phyloP scores from a whole-genome alignment of 768 basidiomycete genomes.

The Phanerochaete sordida region DNA sequence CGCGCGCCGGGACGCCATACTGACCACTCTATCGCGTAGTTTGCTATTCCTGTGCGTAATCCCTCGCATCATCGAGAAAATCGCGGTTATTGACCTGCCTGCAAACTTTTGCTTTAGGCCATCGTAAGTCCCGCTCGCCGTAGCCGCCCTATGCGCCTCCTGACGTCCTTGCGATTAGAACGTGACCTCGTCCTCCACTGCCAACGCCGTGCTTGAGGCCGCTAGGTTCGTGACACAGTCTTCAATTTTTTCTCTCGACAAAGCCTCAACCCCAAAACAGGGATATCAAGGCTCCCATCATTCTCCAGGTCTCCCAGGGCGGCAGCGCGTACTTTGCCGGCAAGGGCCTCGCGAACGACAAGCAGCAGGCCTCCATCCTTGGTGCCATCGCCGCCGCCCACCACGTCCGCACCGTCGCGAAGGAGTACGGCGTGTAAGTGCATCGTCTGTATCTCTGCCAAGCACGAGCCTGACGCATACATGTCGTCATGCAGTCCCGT shows the following conservation, averaged over 20 bases:
- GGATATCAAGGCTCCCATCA: constrained; percentile 96
- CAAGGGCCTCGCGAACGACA: constrained; percentile 92
- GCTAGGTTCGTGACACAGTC: constrained; percentile 56
- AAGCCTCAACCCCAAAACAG: constrained; percentile 34
- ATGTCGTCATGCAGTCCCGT: constrained; percentile 62
- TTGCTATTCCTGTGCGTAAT: constrained; percentile 77
- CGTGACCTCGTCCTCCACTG: constrained; percentile 93
- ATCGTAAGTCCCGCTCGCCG: constrained; percentile 53
- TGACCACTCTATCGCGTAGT: constrained; percentile 39
- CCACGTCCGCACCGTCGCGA: constrained; percentile 85
- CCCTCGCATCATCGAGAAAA: not conserved
- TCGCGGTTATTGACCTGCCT: constrained; percentile 1
- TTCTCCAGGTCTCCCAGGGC: constrained; percentile 96
- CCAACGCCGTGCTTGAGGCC: constrained; percentile 93
- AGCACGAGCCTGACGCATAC: constrained; percentile 2
- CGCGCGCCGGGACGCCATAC: not conserved
- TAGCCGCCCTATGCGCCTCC: not conserved
- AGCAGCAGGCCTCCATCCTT: constrained; percentile 92
- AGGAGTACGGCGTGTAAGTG: constrained; percentile 88
- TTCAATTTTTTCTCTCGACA: not conserved
- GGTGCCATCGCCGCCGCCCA: constrained; percentile 92
- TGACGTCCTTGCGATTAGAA: constrained; percentile 52
- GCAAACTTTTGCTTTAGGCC: constrained; percentile 42
- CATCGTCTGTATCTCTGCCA: constrained; percentile 1
- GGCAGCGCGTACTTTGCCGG: constrained; percentile 95